phyloP scores from a whole-genome alignment of 805 yeast species.

The Candida boidinii region DNA sequence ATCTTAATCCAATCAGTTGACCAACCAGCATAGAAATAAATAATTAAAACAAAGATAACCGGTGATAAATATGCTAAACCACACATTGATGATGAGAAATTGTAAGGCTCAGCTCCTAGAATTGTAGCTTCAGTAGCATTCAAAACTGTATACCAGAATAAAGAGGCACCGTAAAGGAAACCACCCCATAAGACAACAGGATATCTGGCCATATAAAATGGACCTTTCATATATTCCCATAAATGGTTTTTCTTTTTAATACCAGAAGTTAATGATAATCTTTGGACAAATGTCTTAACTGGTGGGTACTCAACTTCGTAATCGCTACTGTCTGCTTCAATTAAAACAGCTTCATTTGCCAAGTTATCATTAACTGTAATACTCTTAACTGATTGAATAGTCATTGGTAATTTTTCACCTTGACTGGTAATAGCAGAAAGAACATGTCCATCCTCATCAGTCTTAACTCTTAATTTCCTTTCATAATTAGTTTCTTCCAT shows the following conservation, averaged over 20 bases:
- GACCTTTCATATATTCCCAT: slow-evolving; percentile 18
- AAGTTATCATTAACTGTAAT: slow-evolving; percentile 15
- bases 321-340: slow-evolving; percentile 13
- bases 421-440: slow-evolving; percentile 15
- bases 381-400: slow-evolving; percentile 1
- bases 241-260: slow-evolving; percentile 20
- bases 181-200: slow-evolving; percentile 47
- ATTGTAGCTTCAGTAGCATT: slow-evolving; percentile 33
- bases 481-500: slow-evolving; percentile 43
- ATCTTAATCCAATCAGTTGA: slow-evolving; percentile 35
- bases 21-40: slow-evolving; percentile 30
- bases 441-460: slow-evolving; percentile 14
- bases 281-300: slow-evolving; percentile 31
- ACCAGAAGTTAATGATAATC: slow-evolving; percentile 34
- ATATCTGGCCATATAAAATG: slow-evolving; percentile 25
- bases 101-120: slow-evolving; percentile 30
- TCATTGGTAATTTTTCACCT: slow-evolving; percentile 8
- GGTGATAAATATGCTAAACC: slow-evolving; percentile 43
- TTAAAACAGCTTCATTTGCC: slow-evolving; percentile 21
- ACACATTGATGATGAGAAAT: slow-evolving; percentile 27
- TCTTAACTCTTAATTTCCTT: slow-evolving; percentile 18
- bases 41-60: slow-evolving; percentile 28
- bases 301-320: slow-evolving; percentile 15
- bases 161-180: slow-evolving; percentile 31
- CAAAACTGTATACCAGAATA: slow-evolving; percentile 31